Conservation (phyloP, 441 rosid genomes). For the Breynia disticha region DNA sequence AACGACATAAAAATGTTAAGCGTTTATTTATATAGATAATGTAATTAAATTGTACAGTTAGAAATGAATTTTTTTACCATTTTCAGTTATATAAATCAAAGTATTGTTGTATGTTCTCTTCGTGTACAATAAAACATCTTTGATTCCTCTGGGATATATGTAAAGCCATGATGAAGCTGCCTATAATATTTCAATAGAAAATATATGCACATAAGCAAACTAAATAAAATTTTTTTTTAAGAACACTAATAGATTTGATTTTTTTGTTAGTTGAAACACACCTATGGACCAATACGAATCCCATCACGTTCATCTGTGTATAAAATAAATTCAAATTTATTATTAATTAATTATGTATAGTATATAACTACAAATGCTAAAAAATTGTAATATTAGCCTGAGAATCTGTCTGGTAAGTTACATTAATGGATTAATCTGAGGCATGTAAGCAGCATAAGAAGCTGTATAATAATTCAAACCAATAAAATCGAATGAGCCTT, state of each 20-base stretch:
- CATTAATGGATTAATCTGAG: slow-evolving; percentile 3
- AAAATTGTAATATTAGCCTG: slow-evolving; percentile 15
- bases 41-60: neutral
- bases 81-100: slow-evolving; percentile 44
- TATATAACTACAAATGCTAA: neutral
- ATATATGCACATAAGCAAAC: too few relatives aligned
- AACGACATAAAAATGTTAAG: too few relatives aligned
- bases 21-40: too few relatives aligned
- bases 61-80: slow-evolving; percentile 29
- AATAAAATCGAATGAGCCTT: too few relatives aligned
- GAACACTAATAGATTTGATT: too few relatives aligned
- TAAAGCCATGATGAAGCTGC: too few relatives aligned
- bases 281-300: slow-evolving; percentile 23
- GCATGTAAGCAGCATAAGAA: slow-evolving; percentile 21
- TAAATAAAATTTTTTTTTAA: too few relatives aligned
- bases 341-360: too few relatives aligned
- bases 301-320: slow-evolving; percentile 27
- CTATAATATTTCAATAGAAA: too few relatives aligned
- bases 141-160: slow-evolving; percentile 40
- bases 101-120: slow-evolving; percentile 34
- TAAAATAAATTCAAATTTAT: too few relatives aligned
- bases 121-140: slow-evolving; percentile 28
- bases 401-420: slow-evolving; percentile 28
- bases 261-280: neutral
- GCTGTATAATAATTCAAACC: slow-evolving; percentile 41